phyloP scores from a whole-genome alignment of 1,284 basidiomycete genomes.

The Neonothopanus nambi region DNA sequence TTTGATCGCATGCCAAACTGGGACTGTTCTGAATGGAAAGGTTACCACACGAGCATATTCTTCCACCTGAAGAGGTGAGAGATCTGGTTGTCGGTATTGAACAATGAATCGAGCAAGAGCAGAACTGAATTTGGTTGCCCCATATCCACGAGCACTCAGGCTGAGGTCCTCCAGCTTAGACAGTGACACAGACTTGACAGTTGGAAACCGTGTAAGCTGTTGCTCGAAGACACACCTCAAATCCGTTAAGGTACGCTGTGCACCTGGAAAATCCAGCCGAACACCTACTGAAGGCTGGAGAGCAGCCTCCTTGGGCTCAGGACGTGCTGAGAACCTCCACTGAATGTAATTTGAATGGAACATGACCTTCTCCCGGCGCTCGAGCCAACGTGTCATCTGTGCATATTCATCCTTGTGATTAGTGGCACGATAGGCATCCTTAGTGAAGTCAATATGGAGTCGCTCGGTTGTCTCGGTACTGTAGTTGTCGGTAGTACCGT shows the following conservation, averaged over 20 bases:
- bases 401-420: not conserved
- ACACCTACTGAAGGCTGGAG: not conserved
- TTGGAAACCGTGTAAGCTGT: slow-evolving; percentile 26
- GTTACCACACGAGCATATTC: not conserved
- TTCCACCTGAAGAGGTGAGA: slow-evolving; percentile 9
- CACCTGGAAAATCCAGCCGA: not conserved
- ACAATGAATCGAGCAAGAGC: slow-evolving; percentile 30
- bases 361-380: slow-evolving; percentile 25
- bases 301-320: too few relatives aligned
- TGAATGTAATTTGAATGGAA: slow-evolving; percentile 22
- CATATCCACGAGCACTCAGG: slow-evolving; percentile 19
- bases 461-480: not conserved
- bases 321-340: slow-evolving; percentile 15
- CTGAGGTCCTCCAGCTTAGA: slow-evolving; percentile 8
- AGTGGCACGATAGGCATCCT: not conserved
- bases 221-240: slow-evolving; percentile 12
- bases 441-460: slow-evolving; percentile 1
- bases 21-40: not conserved
- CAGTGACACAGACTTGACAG: slow-evolving; percentile 19
- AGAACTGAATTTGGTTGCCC: slow-evolving; percentile 26
- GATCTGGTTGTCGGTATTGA: slow-evolving; percentile 14
- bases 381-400: slow-evolving; percentile 36
- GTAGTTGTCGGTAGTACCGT: slow-evolving; percentile 5
- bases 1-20: slow-evolving; percentile 7
- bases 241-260: slow-evolving; percentile 17